Conservation (phyloP, 179 eudicot species). For the Nepenthes alata region DNA sequence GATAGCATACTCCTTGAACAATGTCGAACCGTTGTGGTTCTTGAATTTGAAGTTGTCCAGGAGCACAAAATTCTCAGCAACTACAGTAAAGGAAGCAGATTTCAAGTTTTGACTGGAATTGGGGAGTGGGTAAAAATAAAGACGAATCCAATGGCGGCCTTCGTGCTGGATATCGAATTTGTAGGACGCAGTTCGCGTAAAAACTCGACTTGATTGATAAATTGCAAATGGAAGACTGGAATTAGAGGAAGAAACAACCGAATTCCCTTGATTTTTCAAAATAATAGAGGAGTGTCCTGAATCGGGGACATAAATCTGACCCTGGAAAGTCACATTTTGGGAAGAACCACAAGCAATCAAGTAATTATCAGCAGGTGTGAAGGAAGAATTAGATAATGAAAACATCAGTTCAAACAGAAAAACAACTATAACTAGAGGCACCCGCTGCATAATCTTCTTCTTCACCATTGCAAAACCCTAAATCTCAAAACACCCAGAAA, state of each 20-base stretch:
- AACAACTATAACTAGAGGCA: conserved; percentile 19
- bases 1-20: conserved; percentile 57
- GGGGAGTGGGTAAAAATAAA: conserved; percentile 49
- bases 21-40: conserved; percentile 35
- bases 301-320: conserved; percentile 55
- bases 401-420: conserved; percentile 19
- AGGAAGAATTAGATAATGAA: conserved; percentile 29
- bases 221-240: conserved; percentile 43
- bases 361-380: conserved; percentile 48
- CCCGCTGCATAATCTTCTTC: conserved; percentile 26
- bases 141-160: conserved; percentile 72
- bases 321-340: conserved; percentile 47
- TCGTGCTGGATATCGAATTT: conserved; percentile 42
- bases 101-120: conserved; percentile 32
- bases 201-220: conserved; percentile 47
- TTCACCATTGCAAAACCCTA: conserved; percentile 8
- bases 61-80: conserved; percentile 61
- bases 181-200: conserved; percentile 29
- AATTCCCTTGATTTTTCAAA: conserved; percentile 22
- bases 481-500: conserved; percentile 9
- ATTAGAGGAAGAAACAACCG: conserved; percentile 31
- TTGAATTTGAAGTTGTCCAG: conserved; percentile 51
- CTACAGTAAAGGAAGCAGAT: conserved; percentile 44
- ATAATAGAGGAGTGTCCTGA: conserved; percentile 38
- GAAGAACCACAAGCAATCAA: conserved; percentile 67